phyloP scores from a whole-genome alignment of 2,329 filamentous ascomycete genomes.

The Fusarium heterosporum region DNA sequence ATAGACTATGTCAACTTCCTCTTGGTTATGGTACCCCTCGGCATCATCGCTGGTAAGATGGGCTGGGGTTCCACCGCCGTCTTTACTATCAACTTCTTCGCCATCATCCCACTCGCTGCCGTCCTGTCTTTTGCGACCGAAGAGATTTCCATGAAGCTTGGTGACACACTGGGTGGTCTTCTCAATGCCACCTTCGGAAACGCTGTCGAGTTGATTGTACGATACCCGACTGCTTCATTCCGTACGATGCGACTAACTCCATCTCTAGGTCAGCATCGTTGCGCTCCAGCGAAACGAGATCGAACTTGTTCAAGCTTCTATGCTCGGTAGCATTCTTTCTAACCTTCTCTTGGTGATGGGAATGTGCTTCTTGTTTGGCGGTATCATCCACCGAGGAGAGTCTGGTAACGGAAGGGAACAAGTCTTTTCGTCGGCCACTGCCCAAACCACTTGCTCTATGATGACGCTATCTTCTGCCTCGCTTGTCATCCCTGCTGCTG shows the following conservation, averaged over 20 bases:
- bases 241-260: constrained; percentile 17
- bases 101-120: constrained; percentile 80
- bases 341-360: constrained; percentile 90
- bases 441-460: constrained; percentile 79
- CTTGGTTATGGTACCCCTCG: constrained; percentile 79
- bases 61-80: constrained; percentile 74
- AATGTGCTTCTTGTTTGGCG: constrained; percentile 83
- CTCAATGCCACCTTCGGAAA: constrained; percentile 84
- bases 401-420: constrained; percentile 74
- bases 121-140: constrained; percentile 83
- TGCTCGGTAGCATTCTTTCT: constrained; percentile 95
- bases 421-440: constrained; percentile 78
- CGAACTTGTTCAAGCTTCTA: constrained; percentile 95
- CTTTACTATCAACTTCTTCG: constrained; percentile 83
- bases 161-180: constrained; percentile 78
- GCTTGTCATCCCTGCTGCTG: constrained; percentile 80
- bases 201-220: constrained; percentile 81
- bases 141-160: constrained; percentile 77
- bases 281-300: constrained; percentile 88
- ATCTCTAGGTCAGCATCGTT: constrained; percentile 85
- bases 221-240: constrained; percentile 39
- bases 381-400: constrained; percentile 69
- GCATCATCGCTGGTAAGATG: constrained; percentile 73
- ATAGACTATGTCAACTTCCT: constrained; percentile 74
- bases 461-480: constrained; percentile 83